phyloP scores from a whole-genome alignment of 345 rosid species.

The Acer campestre region DNA sequence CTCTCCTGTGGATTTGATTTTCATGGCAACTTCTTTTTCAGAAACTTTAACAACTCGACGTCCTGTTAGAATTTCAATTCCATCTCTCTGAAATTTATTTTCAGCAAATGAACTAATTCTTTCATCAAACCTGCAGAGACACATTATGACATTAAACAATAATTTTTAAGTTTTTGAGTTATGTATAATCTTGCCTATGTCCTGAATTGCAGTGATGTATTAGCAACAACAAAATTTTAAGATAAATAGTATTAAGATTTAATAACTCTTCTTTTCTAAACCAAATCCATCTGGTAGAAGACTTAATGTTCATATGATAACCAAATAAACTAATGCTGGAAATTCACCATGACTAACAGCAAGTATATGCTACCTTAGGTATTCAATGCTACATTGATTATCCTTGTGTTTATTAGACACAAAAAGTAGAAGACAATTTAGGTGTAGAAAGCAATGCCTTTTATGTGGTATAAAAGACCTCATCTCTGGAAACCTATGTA shows the following conservation, averaged over 20 bases:
- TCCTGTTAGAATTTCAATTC: constrained; percentile 82
- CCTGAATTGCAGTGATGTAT: neutral
- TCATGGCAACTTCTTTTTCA: constrained; percentile 69
- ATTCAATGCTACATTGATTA: neutral
- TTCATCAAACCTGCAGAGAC: constrained; percentile 71
- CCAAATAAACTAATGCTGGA: neutral
- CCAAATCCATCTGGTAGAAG: neutral
- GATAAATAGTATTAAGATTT: neutral
- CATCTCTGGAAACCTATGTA: neutral
- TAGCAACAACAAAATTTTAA: neutral
- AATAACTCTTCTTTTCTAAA: neutral
- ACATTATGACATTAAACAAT: neutral
- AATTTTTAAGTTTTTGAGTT: constrained; percentile 1
- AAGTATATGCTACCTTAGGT: neutral
- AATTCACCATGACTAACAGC: constrained; percentile 1
- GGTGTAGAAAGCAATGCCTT: neutral
- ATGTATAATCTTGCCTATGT: neutral
- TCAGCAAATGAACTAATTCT: constrained; percentile 94
- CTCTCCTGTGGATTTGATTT: constrained; percentile 66
- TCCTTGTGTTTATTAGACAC: neutral
- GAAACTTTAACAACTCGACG: constrained; percentile 77
- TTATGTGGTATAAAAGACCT: neutral
- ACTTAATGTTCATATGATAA: neutral
- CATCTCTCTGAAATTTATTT: constrained; percentile 75
- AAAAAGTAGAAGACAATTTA: neutral